phyloP scores from a whole-genome alignment of 495 filamentous ascomycete genomes.

The Xylaria palmicola region DNA sequence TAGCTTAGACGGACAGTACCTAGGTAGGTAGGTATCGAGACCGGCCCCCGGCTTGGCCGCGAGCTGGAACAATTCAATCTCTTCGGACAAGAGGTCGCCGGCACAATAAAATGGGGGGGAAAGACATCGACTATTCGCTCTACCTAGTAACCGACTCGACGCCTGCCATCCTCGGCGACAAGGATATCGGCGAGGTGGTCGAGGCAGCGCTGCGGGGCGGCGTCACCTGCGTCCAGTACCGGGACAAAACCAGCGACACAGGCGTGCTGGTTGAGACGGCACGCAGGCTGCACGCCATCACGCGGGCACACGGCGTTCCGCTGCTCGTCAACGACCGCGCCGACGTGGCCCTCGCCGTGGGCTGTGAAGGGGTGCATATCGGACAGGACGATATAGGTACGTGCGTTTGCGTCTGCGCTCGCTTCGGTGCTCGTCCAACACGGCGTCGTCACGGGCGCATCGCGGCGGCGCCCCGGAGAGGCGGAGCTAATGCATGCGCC shows the following conservation, averaged over 20 bases:
- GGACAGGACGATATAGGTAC: constrained; percentile 91
- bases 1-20: not conserved
- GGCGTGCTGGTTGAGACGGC: constrained; percentile 68
- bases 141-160: constrained; percentile 96
- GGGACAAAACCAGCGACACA: constrained; percentile 84
- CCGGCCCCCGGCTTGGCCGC: not conserved
- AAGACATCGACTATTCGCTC: constrained; percentile 54
- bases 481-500: constrained; percentile 17
- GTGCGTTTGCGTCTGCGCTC: constrained; percentile 19
- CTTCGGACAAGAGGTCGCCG: too few relatives aligned
- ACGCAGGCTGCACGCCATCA: constrained; percentile 67
- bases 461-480: too few relatives aligned
- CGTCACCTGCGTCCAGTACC: constrained; percentile 83
- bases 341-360: constrained; percentile 82
- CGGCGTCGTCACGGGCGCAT: too few relatives aligned
- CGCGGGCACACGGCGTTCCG: constrained; percentile 65
- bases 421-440: not conserved
- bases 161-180: constrained; percentile 63
- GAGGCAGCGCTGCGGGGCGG: constrained; percentile 75
- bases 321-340: constrained; percentile 95
- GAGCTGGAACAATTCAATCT: not conserved
- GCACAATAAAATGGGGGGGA: constrained; percentile 29
- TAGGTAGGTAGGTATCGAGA: not conserved
- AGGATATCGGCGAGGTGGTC: constrained; percentile 71
- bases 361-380: constrained; percentile 88